phyloP scores from a whole-genome alignment of 768 basidiomycete species.

The Russula emetica region DNA sequence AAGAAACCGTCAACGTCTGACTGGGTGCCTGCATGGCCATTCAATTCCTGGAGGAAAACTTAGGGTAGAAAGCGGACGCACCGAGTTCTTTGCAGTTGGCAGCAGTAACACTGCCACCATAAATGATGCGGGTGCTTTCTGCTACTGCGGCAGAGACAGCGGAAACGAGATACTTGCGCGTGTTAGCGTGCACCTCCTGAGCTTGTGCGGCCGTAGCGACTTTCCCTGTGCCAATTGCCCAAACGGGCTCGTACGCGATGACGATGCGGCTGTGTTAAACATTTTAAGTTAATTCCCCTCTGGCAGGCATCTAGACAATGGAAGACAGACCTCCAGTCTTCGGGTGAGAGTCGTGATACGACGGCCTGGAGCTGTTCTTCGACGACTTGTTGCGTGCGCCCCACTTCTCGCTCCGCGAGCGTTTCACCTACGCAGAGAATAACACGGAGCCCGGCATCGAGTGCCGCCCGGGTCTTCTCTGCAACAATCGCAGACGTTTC shows the following conservation, averaged over 20 bases:
- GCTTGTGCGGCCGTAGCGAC: slow-evolving; percentile 91
- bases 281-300: neutral
- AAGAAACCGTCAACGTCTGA: slow-evolving; percentile 96
- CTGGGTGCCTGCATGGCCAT: slow-evolving; percentile 49
- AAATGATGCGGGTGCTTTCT: slow-evolving; percentile 78
- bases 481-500: slow-evolving; percentile 83
- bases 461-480: slow-evolving; percentile 78
- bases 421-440: slow-evolving; percentile 98
- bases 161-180: slow-evolving; percentile 67
- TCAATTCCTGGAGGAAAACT: slow-evolving; percentile 4
- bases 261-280: slow-evolving; percentile 68
- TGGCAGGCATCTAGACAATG: neutral
- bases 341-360: slow-evolving; percentile 53
- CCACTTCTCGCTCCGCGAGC: slow-evolving; percentile 77
- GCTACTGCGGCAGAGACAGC: slow-evolving; percentile 68
- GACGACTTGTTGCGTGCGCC: slow-evolving; percentile 73
- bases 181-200: slow-evolving; percentile 83
- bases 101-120: slow-evolving; percentile 93
- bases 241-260: slow-evolving; percentile 94
- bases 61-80: slow-evolving; percentile 39
- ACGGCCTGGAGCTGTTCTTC: slow-evolving; percentile 77
- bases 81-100: slow-evolving; percentile 84
- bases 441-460: slow-evolving; percentile 71
- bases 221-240: slow-evolving; percentile 98
- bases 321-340: slow-evolving; percentile 72